Percentiles rank a stretch among this genome's conserved stretches.
Evolutionary conservation across 2,329 filamentous ascomycete species (phyloP).

Genomic region (Trichophyton rubrum): DNA sequence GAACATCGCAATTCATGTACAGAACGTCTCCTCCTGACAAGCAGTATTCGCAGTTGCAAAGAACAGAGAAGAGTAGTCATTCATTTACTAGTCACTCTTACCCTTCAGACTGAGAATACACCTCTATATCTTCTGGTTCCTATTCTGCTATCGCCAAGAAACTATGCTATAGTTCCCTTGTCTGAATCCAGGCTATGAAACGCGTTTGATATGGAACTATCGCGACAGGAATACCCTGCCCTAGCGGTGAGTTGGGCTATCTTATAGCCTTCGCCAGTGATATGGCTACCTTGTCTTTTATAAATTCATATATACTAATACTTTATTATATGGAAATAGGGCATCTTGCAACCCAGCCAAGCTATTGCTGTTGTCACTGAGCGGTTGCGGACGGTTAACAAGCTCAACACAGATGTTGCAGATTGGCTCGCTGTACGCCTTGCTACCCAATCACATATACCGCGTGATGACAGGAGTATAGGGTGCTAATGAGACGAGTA

Average conservation of each 20-base stretch:
- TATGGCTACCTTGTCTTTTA: neutral
- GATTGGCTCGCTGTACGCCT: conserved; percentile 82
- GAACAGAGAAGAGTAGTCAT: conserved; percentile 3
- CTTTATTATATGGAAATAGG: conserved; percentile 39
- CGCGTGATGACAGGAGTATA: neutral
- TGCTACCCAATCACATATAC: neutral
- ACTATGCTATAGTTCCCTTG: neutral
- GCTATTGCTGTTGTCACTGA: conserved; percentile 74
- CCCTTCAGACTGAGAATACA: neutral
- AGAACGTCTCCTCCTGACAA: neutral
- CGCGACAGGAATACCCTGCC: conserved; percentile 80
- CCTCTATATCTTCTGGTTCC: neutral
- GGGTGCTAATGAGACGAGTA: conserved; percentile 28
- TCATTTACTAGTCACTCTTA: conserved; percentile 3
- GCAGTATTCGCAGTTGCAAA: neutral
- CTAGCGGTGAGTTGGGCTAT: conserved; percentile 61
- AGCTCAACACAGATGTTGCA: conserved; percentile 79
- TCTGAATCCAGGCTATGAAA: neutral
- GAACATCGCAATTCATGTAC: neutral
- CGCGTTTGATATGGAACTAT: conserved; percentile 51
- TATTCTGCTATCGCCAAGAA: neutral
- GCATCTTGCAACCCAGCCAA: conserved; percentile 65
- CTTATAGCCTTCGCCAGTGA: neutral
- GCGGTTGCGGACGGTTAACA: conserved; percentile 73
- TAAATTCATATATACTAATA: neutral